Base-by-base conservation (phyloP, 2,329 filamentous ascomycete species). In the Trichoderma semiorbis region DNA sequence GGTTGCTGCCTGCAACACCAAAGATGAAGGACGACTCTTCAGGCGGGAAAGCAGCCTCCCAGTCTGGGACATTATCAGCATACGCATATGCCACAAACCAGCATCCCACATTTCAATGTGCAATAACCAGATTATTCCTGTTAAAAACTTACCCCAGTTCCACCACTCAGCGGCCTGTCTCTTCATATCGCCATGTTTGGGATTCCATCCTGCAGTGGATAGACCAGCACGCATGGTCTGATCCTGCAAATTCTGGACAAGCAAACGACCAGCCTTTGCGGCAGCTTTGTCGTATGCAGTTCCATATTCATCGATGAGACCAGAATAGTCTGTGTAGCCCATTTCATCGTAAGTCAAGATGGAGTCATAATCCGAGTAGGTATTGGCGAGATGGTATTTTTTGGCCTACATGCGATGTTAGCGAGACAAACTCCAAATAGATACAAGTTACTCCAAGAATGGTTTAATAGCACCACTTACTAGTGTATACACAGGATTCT, bases 401-500 rank as follows among this genome's bases (percentile, higher is more conserved):
- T 91, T 85, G 0, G 86, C 86, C 77, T 76, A 5, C 3, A 5
- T 7, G 18, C 4, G n/a, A 58, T 39, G 39, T 7, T 7, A n/a
- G 36, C 16, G 16, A 24, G n/a, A 7, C 8, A 11, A 24, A 7
- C 5, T 7, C 6, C 0, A 14, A 53, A 21, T 1, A 3, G n/a
- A 5, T 34, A 7, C 1, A 21, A 3, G n/a, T 14, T 21, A 34
- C 7, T 21, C 4, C n/a, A 18, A 5, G 18, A 28, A 0, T 2
- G n/a, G 24, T 12, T 21, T 47, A 12, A 53, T 7, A 28, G 6
- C 8, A 5, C 0, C n/a, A 50, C 74, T 65, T 72, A 77, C 75
- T 26, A 90, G 78, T 0, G 84, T 86, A 88, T 89, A 91, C 60
- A 92, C 86, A 0, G 90, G 90, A 64, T 92, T 90, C 62, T 89